Evolutionary conservation across 139 green algal genomes (phyloP).

Genomic region (Closterium sp.): DNA sequence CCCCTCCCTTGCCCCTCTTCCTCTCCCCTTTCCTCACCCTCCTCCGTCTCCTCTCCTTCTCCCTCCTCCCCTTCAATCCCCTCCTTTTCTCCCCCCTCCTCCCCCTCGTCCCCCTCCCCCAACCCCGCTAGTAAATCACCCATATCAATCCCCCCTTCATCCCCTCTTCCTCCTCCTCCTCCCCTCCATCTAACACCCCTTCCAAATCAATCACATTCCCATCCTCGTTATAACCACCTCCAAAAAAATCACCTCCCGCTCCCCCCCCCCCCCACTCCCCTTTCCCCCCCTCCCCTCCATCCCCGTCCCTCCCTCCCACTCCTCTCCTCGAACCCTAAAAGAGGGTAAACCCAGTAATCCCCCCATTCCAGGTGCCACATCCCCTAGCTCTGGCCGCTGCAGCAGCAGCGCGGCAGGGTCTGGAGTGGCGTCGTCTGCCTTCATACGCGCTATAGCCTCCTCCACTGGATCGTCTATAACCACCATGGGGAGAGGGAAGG

Average conservation of each 20-base stretch:
- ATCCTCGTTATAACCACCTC: not conserved
- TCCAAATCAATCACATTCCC: not conserved
- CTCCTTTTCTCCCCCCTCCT: not conserved
- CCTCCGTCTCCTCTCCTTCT: too few relatives aligned
- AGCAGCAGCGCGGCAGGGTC: not conserved
- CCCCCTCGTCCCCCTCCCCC: not conserved
- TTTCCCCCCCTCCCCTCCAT: not conserved
- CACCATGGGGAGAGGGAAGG: constrained; percentile 13
- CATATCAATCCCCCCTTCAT: not conserved
- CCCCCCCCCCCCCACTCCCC: not conserved
- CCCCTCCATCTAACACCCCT: not conserved
- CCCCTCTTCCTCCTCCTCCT: not conserved
- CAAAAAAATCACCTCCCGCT: not conserved
- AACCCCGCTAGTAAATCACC: not conserved
- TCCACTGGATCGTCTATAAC: constrained; percentile 79
- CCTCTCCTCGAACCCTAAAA: not conserved
- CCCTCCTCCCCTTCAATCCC: too few relatives aligned
- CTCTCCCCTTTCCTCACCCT: not conserved
- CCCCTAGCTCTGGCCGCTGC: not conserved
- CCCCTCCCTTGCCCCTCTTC: too few relatives aligned
- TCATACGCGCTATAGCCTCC: not conserved
- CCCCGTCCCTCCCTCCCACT: not conserved
- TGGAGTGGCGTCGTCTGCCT: not conserved
- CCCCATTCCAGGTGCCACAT: not conserved
- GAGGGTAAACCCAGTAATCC: not conserved